Percentiles rank a stretch among this genome's conserved stretches.
These are phyloP conservation scores for Pythium aristosporum DNA, from an alignment of 352 stramenopile genomes.

Conservation along the genomic window DNA sequence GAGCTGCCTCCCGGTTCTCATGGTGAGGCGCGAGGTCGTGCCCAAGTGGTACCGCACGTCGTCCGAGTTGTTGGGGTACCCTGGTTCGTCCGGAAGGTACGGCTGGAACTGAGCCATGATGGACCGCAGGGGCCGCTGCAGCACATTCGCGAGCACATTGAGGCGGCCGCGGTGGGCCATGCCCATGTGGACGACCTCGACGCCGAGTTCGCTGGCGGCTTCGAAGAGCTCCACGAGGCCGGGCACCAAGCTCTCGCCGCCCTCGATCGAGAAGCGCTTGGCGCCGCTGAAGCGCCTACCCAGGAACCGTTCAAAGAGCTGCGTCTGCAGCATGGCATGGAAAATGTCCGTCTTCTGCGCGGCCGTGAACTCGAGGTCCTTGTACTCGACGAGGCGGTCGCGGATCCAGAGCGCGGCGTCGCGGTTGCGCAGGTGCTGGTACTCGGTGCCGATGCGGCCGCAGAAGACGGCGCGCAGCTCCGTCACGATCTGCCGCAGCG, in stretches of 20 bases:
- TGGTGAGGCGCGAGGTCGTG: slow-evolving; percentile 69
- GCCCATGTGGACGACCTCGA: slow-evolving; percentile 98
- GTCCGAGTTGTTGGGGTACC: slow-evolving; percentile 87
- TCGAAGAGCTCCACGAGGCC: slow-evolving; percentile 96
- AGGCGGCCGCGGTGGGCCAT: slow-evolving; percentile 98
- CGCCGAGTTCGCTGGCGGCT: slow-evolving; percentile 91
- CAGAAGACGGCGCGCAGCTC: slow-evolving; percentile 96
- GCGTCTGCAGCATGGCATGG: slow-evolving; percentile 92
- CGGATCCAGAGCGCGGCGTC: slow-evolving; percentile 87
- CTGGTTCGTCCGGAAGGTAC: slow-evolving; percentile 80
- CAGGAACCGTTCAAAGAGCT: slow-evolving; percentile 98
- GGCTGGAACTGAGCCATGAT: slow-evolving; percentile 92
- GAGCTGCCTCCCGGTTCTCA: slow-evolving; percentile 59
- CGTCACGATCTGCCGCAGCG: slow-evolving; percentile 87
- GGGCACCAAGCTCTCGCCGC: slow-evolving; percentile 95
- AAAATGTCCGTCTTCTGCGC: slow-evolving; percentile 95
- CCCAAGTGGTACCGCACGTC: slow-evolving; percentile 89
- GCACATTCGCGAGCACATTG: slow-evolving; percentile 98
- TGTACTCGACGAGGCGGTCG: slow-evolving; percentile 62
- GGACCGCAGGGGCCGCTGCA: slow-evolving; percentile 95
- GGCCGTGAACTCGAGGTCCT: slow-evolving; percentile 47
- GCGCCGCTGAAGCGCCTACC: slow-evolving; percentile 91
- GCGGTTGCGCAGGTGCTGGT: slow-evolving; percentile 97
- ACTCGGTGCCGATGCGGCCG: slow-evolving; percentile 96
- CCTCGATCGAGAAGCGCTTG: slow-evolving; percentile 99